Evolutionary conservation across 441 rosid genomes (phyloP).

Genomic region (Populus tomentosa): DNA sequence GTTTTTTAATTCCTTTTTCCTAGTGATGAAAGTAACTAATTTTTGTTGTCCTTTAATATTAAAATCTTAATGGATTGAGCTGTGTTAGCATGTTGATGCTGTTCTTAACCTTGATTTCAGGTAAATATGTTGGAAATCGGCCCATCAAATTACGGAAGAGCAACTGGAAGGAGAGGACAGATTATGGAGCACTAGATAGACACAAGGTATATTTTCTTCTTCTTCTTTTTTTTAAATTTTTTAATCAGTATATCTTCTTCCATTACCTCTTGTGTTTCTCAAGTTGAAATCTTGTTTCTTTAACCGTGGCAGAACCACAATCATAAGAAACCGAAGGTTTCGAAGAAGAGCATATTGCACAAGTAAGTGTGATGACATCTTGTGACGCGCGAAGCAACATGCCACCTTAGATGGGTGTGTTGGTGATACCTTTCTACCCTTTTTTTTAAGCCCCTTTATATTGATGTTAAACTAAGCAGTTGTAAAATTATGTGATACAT

Average conservation of each 20-base stretch:
- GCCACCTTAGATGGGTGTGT: neutral
- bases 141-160: conserved; percentile 93
- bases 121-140: conserved; percentile 94
- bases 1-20: neutral
- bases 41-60: no score
- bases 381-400: neutral
- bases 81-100: neutral
- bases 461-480: neutral
- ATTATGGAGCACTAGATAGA: conserved; percentile 56
- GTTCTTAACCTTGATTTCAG: conserved; percentile 31
- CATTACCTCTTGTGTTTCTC: neutral
- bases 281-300: neutral
- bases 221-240: neutral
- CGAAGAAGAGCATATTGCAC: conserved; percentile 79
- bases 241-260: neutral
- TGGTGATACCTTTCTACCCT: no score
- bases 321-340: conserved; percentile 65
- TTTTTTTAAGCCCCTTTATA: neutral
- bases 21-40: neutral
- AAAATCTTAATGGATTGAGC: neutral
- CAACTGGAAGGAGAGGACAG: conserved; percentile 95
- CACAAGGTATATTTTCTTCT: conserved; percentile 50
- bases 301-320: conserved; percentile 46
- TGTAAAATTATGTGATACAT: neutral
- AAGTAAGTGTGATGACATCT: conserved; percentile 34